Evolutionary conservation across 2,329 filamentous ascomycete species (phyloP), one percentile per base, ranked within the genome.

Genomic region (Aspergillus bombycis): DNA sequence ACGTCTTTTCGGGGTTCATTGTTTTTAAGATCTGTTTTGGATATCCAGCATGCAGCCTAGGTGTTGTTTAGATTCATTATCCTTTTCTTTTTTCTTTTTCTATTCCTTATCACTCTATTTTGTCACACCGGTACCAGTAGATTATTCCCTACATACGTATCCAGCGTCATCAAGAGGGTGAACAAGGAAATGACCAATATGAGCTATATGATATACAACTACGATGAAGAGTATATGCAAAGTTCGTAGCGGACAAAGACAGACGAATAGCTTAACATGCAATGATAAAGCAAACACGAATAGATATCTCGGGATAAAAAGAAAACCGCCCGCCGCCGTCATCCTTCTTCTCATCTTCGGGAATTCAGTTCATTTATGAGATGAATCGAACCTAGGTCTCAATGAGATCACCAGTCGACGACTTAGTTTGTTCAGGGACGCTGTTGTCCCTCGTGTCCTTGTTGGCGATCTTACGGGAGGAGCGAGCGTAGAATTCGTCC

Each of bases 401-500:
- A 57, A 82, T 80, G 62, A 82, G 69, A 64, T 78, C 77, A n/a
- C 38, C 38, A n/a, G 71, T 72, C 67, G 76, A 69, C 26, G 71
- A 64, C 43, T 71, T 69, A 43, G 67, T 66, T 45, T 70, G 66
- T 60, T 74, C 71, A 38, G 72, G 70, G 53, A 70, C 74, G 32
- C 74, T 73, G 68, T 79, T 81, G 64, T 83, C 81, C 62, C 78
- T 76, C 6, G 81, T 82, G 70, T 83, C 81, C 76, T 83, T 83
- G 67, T 74, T 80, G 53, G 77, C 71, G 23, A 75, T 70, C 72
- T 83, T 83, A 61, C 79, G 73, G 19, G 71, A 74, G 11, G 79
- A 77, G 28, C 91, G 85, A 75, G 90, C 88, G 80, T 94, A 95
- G 83, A 88, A 95, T 79, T 94, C 91, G 74, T 93, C 89, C 72